Base-by-base conservation (phyloP, 1,284 basidiomycete genomes). In the Stygiomarasmius scandens region DNA sequence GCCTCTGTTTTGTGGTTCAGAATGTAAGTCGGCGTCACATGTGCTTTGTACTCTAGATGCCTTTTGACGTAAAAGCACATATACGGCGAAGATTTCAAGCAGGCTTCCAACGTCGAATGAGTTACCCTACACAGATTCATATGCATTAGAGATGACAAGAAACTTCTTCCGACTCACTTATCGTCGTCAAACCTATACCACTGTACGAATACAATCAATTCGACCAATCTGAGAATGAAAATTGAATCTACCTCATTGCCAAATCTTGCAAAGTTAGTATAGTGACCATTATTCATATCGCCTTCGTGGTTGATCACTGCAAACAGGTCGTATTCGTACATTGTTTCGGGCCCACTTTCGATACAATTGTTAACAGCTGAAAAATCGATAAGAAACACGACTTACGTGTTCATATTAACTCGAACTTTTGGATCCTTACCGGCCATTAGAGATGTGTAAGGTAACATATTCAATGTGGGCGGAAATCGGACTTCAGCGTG, bases 101-200 rank as follows among this genome's bases (percentile, higher is more conserved):
- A 90, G 1, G 80, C 79, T 5, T 81, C 78, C 10, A 95, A 77
- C 24, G 79, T 87, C 3, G 92, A 84, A 16, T 81, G 82, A 0
- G 84, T 87, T 14, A 95, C 91, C 72, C 90, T 92, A 50, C 19
- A 32, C 25, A 36, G 45, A 56, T 48, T 36, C 41, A 36, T 49
- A 34, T 44, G 41, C n/a, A 47, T 19, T 44, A 14, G 11, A 38
- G 2, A 49, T 19, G 10, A 9, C n/a, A 34, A 23, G 8, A 36
- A 34, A 24, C 9, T 38, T 59, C 56, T 16, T 46, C 47, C 50
- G 32, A 68, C 84, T 71, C 64, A 92, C 90, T 93, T 96, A 68
- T 96, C 95, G 66, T 98, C 95, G 69, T 98, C 95, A 71, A 94
- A 96, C 25, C 89, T 87, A 74, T 93, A 96, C 95, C 95, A 98